These are phyloP conservation scores for Penicillium tannophilum DNA, from an alignment of 495 filamentous ascomycete species.

Conservation along the genomic window DNA sequence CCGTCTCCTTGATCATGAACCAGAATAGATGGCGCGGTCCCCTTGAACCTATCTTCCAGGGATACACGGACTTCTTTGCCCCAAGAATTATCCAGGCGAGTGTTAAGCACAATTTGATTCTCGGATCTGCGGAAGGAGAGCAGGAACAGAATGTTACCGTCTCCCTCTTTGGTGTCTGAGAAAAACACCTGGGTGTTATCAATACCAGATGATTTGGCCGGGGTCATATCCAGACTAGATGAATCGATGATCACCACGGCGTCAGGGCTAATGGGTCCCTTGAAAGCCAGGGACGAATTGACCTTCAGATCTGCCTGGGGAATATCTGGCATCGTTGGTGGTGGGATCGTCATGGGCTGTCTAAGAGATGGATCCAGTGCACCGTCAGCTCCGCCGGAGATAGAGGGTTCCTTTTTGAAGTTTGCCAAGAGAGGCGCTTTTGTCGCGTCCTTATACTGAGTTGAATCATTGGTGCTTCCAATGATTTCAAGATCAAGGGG, in stretches of 20 bases:
- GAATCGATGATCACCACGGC: constrained; percentile 13
- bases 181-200: constrained; percentile 14
- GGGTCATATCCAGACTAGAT: constrained; percentile 3
- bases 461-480: constrained; percentile 12
- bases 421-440: constrained; percentile 10
- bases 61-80: constrained; percentile 11
- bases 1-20: constrained; percentile 16
- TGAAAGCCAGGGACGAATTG: constrained; percentile 2
- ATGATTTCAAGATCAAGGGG: constrained; percentile 15
- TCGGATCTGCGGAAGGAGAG: constrained; percentile 14
- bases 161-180: background rate
- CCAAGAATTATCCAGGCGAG: constrained; percentile 1
- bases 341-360: constrained; percentile 6
- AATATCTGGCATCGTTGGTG: background rate
- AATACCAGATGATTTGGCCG: constrained; percentile 1
- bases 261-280: constrained; percentile 3
- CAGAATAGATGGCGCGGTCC: constrained; percentile 11
- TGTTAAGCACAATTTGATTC: constrained; percentile 13
- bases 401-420: constrained; percentile 13
- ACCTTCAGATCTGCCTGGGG: constrained; percentile 8
- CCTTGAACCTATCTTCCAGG: constrained; percentile 6
- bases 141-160: constrained; percentile 10
- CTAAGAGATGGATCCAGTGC: constrained; percentile 10
- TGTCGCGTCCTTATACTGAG: constrained; percentile 8
- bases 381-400: constrained; percentile 13